Evolutionary conservation across 1,284 basidiomycete genomes (phyloP).

Genomic region (Cerioporus squamosus): DNA sequence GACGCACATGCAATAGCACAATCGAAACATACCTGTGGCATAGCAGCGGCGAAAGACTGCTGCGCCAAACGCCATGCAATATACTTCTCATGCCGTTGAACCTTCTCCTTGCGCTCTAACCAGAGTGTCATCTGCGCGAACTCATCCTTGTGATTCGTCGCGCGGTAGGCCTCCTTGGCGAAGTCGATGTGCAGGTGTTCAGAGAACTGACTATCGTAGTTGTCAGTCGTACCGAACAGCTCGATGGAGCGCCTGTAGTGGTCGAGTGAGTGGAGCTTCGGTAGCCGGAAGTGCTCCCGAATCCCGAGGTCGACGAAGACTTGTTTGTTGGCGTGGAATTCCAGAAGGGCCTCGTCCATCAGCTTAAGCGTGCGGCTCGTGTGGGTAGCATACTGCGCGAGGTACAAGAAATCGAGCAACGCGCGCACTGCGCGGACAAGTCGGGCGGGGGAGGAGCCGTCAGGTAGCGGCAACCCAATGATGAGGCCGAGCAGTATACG

Average conservation of each 20-base stretch:
- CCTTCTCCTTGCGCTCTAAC: conserved; percentile 25
- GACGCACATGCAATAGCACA: not conserved
- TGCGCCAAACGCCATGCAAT: conserved; percentile 26
- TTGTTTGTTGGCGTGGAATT: conserved; percentile 34
- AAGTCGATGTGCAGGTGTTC: not conserved
- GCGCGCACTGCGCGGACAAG: conserved; percentile 25
- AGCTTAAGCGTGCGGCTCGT: not conserved
- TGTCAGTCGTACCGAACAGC: conserved; percentile 33
- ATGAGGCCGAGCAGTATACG: conserved; percentile 23
- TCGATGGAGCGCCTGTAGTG: conserved; percentile 23
- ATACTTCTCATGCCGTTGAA: conserved; percentile 25
- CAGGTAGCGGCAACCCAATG: conserved; percentile 15
- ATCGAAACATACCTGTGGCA: too few species aligned
- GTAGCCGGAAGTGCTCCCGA: conserved; percentile 30
- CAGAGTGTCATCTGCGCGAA: conserved; percentile 40
- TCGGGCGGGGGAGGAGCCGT: conserved; percentile 1
- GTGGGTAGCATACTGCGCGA: not conserved
- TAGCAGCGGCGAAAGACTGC: too few species aligned
- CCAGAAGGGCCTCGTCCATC: conserved; percentile 9
- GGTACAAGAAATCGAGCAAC: not conserved
- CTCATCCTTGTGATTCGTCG: conserved; percentile 38
- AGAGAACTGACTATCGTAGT: conserved; percentile 35
- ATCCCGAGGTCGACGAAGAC: conserved; percentile 28
- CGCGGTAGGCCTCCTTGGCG: conserved; percentile 23
- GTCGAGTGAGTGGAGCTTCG: conserved; percentile 7